phyloP scores from a whole-genome alignment of 129 eudicot species.

The Pulicaria dysenterica region DNA sequence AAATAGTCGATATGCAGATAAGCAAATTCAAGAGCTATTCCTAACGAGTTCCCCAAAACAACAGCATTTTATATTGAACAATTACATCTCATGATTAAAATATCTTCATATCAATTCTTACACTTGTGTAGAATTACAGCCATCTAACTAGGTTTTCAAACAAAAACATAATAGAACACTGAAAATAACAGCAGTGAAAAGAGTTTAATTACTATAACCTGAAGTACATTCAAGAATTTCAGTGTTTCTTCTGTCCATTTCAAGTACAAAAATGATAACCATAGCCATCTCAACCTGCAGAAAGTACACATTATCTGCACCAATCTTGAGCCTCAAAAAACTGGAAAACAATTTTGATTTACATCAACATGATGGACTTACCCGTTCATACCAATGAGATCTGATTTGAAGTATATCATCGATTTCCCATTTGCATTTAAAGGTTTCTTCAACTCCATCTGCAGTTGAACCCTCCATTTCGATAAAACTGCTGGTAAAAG shows the following conservation, averaged over 20 bases:
- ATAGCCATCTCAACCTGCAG: constrained; percentile 55
- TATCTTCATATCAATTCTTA: too few relatives aligned
- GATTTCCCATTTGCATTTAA: constrained; percentile 49
- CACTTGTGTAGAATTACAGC: too few relatives aligned
- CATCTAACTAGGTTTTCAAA: too few relatives aligned
- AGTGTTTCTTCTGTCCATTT: constrained; percentile 36
- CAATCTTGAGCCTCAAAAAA: constrained; percentile 9
- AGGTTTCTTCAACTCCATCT: constrained; percentile 32
- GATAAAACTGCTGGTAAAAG: constrained; percentile 45
- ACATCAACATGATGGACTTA: constrained; percentile 34
- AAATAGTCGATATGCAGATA: not conserved
- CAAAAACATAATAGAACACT: not conserved
- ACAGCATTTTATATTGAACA: not conserved
- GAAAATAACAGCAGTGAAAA: not conserved
- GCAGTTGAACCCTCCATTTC: constrained; percentile 45
- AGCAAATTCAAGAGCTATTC: not conserved
- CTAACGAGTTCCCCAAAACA: not conserved
- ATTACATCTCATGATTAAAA: too few relatives aligned
- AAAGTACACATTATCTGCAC: constrained; percentile 9
- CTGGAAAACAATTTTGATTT: not conserved
- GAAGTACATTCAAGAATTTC: constrained; percentile 39
- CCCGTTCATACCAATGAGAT: constrained; percentile 65
- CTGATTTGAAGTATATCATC: constrained; percentile 62
- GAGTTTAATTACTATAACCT: constrained; percentile 45
- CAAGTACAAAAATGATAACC: constrained; percentile 42